A percentile compares a stretch with the other conserved stretches of the same genome.
Conservation (phyloP, 192 early-diverging fungal genomes). For the Coemansia sp. region DNA sequence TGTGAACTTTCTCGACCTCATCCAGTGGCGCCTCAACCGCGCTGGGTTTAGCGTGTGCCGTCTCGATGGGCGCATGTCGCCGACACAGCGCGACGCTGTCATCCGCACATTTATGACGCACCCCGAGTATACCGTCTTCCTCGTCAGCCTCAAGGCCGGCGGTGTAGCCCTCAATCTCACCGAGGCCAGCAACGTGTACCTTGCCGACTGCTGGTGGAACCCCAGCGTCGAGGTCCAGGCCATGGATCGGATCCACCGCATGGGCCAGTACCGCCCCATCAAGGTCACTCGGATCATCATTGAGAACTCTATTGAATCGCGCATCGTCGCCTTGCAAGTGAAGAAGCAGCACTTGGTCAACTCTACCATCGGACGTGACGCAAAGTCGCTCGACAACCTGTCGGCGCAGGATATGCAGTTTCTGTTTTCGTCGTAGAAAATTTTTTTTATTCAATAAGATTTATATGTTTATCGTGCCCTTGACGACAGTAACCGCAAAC, state of each 20-base stretch:
- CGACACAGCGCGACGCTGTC: constrained; percentile 71
- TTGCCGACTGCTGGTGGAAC: constrained; percentile 71
- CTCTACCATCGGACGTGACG: constrained; percentile 85
- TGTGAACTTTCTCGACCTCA: constrained; percentile 86
- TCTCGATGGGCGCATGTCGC: constrained; percentile 89
- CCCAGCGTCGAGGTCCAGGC: constrained; percentile 75
- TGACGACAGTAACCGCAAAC: constrained; percentile 17
- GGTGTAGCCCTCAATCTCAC: constrained; percentile 93
- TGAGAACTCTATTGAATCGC: constrained; percentile 90
- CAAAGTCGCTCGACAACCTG: constrained; percentile 71
- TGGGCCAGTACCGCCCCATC: constrained; percentile 92
- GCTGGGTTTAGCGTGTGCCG: constrained; percentile 77
- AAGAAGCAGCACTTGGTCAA: constrained; percentile 92
- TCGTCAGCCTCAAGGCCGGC: constrained; percentile 90
- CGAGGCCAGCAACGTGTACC: constrained; percentile 83
- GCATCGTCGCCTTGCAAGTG: constrained; percentile 90
- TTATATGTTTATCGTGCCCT: constrained; percentile 11
- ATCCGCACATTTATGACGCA: constrained; percentile 77
- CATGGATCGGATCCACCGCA: constrained; percentile 93
- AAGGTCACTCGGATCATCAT: constrained; percentile 88
- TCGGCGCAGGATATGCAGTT: constrained; percentile 83
- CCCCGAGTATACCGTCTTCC: constrained; percentile 83
- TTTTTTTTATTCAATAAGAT: background rate
- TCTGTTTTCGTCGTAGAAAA: constrained; percentile 73
- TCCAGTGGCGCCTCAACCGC: constrained; percentile 88